Percentiles rank a stretch among this genome's conserved stretches.
These are phyloP conservation scores for Oryza coarctata DNA, from an alignment of 176 grass and related monocot species.

Conservation along the genomic window DNA sequence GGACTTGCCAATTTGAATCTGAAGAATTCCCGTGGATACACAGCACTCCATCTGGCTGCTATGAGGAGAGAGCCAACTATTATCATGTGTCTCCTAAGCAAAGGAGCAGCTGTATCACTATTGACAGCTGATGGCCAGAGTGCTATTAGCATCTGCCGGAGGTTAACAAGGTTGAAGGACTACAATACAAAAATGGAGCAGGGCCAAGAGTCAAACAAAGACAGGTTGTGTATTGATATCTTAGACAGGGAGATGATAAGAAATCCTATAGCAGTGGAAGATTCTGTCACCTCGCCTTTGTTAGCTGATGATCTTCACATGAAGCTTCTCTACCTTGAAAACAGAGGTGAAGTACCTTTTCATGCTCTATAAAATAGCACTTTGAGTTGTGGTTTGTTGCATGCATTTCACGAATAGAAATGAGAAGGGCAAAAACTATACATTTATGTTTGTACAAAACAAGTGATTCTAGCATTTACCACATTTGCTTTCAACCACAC, in stretches of 20 bases:
- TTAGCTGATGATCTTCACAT: conserved; percentile 85
- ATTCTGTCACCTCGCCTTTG: conserved; percentile 90
- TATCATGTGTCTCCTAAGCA: conserved; percentile 79
- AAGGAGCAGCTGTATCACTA: conserved; percentile 62
- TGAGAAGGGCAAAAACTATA: not conserved
- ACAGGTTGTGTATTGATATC: conserved; percentile 89
- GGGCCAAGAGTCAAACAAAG: conserved; percentile 94
- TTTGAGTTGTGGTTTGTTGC: conserved; percentile 10
- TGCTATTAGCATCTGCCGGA: conserved; percentile 72
- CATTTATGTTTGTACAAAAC: not conserved
- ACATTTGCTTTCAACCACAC: not conserved
- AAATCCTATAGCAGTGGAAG: conserved; percentile 72
- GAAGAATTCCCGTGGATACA: conserved; percentile 79
- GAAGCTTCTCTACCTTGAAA: conserved; percentile 97
- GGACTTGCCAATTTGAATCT: conserved; percentile 75
- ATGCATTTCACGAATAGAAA: not conserved
- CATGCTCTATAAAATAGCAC: conserved; percentile 16
- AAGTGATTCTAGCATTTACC: conserved; percentile 1
- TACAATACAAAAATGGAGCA: conserved; percentile 68
- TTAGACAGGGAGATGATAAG: conserved; percentile 85
- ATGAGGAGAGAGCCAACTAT: conserved; percentile 93
- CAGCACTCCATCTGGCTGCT: conserved; percentile 85
- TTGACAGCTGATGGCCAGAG: conserved; percentile 70
- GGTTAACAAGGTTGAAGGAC: conserved; percentile 80
- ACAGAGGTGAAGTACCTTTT: conserved; percentile 64